These are phyloP conservation scores for Ensete ventricosum DNA, from an alignment of 176 grass and related monocot genomes.

Conservation along the genomic window DNA sequence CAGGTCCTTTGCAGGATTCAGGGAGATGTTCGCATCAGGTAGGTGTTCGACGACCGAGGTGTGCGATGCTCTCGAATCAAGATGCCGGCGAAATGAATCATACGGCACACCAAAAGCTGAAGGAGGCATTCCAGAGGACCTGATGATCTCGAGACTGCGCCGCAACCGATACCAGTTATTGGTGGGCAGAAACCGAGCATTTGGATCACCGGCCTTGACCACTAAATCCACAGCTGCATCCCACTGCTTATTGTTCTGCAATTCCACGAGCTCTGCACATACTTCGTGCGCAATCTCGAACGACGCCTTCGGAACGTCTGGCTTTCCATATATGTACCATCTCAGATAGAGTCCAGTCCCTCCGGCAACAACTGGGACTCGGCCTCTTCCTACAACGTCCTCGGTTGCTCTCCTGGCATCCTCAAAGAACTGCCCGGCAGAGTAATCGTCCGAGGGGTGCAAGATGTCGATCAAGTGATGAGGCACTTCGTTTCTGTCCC, in stretches of 20 bases:
- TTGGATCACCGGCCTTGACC: slow-evolving; percentile 49
- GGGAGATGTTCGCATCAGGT: background rate
- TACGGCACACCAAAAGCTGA: slow-evolving; percentile 53
- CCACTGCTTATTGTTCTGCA: slow-evolving; percentile 43
- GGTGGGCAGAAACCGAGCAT: slow-evolving; percentile 32
- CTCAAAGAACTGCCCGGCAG: slow-evolving; percentile 50
- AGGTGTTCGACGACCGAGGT: background rate
- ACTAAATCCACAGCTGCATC: slow-evolving; percentile 59
- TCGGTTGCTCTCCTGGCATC: slow-evolving; percentile 46
- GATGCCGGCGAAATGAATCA: slow-evolving; percentile 31
- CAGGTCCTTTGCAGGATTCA: slow-evolving; percentile 24
- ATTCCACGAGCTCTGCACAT: slow-evolving; percentile 38
- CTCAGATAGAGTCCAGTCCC: slow-evolving; percentile 72
- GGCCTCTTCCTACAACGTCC: slow-evolving; percentile 32
- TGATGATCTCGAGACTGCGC: slow-evolving; percentile 57
- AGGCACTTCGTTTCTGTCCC: slow-evolving; percentile 30
- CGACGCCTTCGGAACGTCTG: slow-evolving; percentile 47
- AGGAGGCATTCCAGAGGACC: slow-evolving; percentile 51
- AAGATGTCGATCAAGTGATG: slow-evolving; percentile 61
- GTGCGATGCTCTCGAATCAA: background rate
- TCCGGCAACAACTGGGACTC: slow-evolving; percentile 48
- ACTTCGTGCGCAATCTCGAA: slow-evolving; percentile 25
- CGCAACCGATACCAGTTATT: slow-evolving; percentile 66
- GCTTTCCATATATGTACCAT: slow-evolving; percentile 90
- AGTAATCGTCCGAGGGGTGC: slow-evolving; percentile 55